phyloP scores from a whole-genome alignment of 1,284 basidiomycete genomes.

The Pseudozyma tsukubaensis region DNA sequence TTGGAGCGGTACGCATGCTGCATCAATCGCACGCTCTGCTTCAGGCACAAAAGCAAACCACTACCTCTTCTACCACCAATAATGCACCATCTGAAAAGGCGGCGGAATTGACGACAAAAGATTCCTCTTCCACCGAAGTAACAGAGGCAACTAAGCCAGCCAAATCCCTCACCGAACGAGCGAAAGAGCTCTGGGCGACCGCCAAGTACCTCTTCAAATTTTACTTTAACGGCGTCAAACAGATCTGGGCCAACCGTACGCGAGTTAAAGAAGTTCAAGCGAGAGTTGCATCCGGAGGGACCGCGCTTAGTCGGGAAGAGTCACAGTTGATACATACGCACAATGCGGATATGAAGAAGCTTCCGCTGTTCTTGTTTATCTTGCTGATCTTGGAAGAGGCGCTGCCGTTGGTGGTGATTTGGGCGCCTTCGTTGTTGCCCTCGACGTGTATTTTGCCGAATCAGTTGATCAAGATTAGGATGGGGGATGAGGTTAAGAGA shows the following conservation, averaged over 20 bases:
- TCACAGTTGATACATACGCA: conserved; percentile 56
- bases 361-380: conserved; percentile 82
- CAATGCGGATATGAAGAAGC: conserved; percentile 71
- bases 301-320: conserved; percentile 51
- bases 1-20: conserved; percentile 20
- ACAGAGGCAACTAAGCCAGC: conserved; percentile 14
- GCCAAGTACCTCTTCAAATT: conserved; percentile 66
- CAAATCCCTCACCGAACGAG: conserved; percentile 36
- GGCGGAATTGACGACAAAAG: conserved; percentile 11
- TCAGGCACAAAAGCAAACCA: conserved; percentile 15
- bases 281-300: conserved; percentile 34
- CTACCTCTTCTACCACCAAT: neutral
- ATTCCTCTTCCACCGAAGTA: conserved; percentile 7
- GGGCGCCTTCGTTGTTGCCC: conserved; percentile 84
- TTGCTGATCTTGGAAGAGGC: conserved; percentile 82
- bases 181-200: conserved; percentile 56
- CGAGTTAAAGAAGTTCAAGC: conserved; percentile 42
- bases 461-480: conserved; percentile 73
- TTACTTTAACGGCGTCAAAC: conserved; percentile 67
- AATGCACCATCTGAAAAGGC: conserved; percentile 7
- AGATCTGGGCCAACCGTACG: conserved; percentile 64
- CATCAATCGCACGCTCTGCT: conserved; percentile 28
- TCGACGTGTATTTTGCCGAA: conserved; percentile 88
- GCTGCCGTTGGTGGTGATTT: conserved; percentile 84
- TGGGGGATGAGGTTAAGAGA: conserved; percentile 57